Percentiles rank a stretch among this genome's conserved stretches.
phyloP scores from a whole-genome alignment of 1,139 yeast genomes.

The Pichia sp. region DNA sequence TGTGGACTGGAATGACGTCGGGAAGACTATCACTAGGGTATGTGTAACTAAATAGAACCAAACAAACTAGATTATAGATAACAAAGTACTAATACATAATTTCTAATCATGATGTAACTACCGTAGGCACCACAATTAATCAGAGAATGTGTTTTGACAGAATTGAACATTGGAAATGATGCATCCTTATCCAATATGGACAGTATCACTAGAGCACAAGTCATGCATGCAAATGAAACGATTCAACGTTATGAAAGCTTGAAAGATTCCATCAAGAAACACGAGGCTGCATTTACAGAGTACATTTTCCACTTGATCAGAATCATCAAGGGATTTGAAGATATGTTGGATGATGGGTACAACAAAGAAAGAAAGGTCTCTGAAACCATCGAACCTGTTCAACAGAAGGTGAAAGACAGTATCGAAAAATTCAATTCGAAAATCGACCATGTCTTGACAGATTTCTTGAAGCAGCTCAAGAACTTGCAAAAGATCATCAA shows the following conservation, averaged over 20 bases:
- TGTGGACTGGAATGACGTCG: constrained; percentile 30
- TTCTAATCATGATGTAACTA: too few species aligned
- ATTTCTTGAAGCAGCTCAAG: constrained; percentile 9
- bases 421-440: constrained; percentile 16
- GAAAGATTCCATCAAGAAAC: constrained; percentile 24
- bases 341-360: constrained; percentile 5
- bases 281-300: constrained; percentile 17
- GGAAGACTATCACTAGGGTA: constrained; percentile 26
- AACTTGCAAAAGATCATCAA: constrained; percentile 34
- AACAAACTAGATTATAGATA: not conserved
- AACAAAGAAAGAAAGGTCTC: not conserved
- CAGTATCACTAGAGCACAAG: constrained; percentile 8
- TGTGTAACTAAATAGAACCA: constrained; percentile 1
- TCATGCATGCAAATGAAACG: constrained; percentile 20
- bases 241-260: constrained; percentile 21
- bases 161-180: constrained; percentile 6
- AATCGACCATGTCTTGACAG: constrained; percentile 11
- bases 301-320: constrained; percentile 18
- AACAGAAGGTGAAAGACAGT: constrained; percentile 17
- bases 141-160: constrained; percentile 10
- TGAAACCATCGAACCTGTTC: constrained; percentile 14
- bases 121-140: constrained; percentile 22
- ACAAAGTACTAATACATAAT: constrained; percentile 1
- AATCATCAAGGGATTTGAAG: constrained; percentile 15
- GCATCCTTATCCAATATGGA: constrained; percentile 25